Conservation (phyloP, 768 basidiomycete species). For the Suillus variegatus region DNA sequence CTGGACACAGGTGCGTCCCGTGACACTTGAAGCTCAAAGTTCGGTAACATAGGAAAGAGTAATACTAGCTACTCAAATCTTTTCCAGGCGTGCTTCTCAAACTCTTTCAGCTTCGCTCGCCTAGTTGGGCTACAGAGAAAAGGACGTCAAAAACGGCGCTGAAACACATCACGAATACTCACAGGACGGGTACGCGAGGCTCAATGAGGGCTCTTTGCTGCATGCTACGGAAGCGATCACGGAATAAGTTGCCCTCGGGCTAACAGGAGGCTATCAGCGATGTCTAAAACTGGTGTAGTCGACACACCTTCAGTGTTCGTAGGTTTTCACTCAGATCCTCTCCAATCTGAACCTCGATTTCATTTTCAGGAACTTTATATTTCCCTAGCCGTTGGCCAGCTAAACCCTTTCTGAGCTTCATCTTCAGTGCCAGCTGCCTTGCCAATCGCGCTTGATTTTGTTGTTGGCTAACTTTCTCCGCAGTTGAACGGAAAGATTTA, state of each 20-base stretch:
- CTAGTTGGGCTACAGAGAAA: conserved; percentile 23
- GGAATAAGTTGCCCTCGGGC: conserved; percentile 94
- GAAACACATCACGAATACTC: conserved; percentile 28
- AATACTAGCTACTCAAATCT: conserved; percentile 50
- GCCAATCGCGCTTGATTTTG: conserved; percentile 39
- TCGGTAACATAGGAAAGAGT: neutral
- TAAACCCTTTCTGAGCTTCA: conserved; percentile 63
- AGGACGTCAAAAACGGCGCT: neutral
- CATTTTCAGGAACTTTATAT: conserved; percentile 66
- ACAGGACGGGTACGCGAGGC: conserved; percentile 81
- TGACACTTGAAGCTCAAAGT: neutral
- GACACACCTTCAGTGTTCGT: conserved; percentile 75
- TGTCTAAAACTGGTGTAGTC: neutral
- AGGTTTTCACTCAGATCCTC: conserved; percentile 88
- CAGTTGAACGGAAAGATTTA: conserved; percentile 49
- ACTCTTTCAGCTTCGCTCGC: conserved; percentile 54
- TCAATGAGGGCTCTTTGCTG: conserved; percentile 88
- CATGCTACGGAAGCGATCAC: conserved; percentile 83
- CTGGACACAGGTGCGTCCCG: neutral
- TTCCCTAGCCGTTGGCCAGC: conserved; percentile 79
- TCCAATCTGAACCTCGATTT: conserved; percentile 84
- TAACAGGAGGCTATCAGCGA: conserved; percentile 29
- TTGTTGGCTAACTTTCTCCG: conserved; percentile 35
- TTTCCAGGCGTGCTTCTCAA: conserved; percentile 83
- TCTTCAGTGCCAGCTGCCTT: conserved; percentile 43